These are phyloP conservation scores for Starmerella davenportii DNA, from an alignment of 805 yeast species.

Conservation along the genomic window DNA sequence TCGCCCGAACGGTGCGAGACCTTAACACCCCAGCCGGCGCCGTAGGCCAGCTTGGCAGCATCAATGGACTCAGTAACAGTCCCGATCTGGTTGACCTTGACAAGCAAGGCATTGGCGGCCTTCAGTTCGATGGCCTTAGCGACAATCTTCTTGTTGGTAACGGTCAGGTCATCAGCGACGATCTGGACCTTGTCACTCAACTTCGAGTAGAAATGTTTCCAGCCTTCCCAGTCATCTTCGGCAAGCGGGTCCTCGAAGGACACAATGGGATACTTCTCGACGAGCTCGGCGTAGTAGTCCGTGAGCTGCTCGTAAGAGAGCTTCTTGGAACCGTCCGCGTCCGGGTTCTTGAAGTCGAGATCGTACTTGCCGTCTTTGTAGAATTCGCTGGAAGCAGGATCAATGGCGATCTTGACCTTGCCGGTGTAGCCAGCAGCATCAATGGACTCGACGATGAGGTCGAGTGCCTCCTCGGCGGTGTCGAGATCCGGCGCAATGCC, in stretches of 20 bases:
- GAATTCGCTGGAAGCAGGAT: conserved; percentile 95
- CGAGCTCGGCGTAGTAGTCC: conserved; percentile 58
- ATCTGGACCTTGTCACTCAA: conserved; percentile 48
- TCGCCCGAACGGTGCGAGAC: conserved; percentile 99
- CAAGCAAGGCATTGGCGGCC: conserved; percentile 82
- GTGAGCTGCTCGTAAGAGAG: conserved; percentile 77
- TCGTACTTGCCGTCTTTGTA: conserved; percentile 94
- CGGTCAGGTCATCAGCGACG: conserved; percentile 97
- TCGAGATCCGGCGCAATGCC: conserved; percentile 98
- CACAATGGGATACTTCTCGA: conserved; percentile 88
- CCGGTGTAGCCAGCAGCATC: conserved; percentile 92
- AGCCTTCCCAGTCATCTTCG: conserved; percentile 98
- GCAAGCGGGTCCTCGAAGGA: conserved; percentile 98
- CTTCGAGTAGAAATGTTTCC: conserved; percentile 65
- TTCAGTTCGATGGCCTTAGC: conserved; percentile 91
- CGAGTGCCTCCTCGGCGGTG: conserved; percentile 92
- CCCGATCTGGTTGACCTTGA: conserved; percentile 99
- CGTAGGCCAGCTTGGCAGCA: conserved; percentile 89
- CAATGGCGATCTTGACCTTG: conserved; percentile 78
- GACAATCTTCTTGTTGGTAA: conserved; percentile 91
- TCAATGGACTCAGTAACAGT: conserved; percentile 86
- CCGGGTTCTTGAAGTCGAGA: conserved; percentile 95
- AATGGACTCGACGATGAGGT: conserved; percentile 79
- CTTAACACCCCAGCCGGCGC: conserved; percentile 99
- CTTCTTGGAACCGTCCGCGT: conserved; percentile 80